Conservation (phyloP, 2,329 filamentous ascomycete genomes). For the Aureobasidium sp. region DNA sequence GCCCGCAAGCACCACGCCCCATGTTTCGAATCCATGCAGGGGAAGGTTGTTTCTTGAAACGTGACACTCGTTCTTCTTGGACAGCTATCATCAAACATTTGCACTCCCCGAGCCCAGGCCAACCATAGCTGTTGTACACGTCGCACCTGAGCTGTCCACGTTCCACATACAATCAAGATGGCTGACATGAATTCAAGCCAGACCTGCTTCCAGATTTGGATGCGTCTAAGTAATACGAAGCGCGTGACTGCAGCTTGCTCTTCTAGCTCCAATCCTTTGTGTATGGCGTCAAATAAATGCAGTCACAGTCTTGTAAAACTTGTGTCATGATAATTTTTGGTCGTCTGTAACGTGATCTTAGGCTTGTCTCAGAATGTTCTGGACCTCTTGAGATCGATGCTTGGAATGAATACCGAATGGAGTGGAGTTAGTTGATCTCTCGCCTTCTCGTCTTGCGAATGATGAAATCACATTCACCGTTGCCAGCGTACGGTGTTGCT, state of each 20-base stretch:
- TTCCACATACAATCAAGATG: not conserved
- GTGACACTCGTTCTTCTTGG: not conserved
- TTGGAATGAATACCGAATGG: not conserved
- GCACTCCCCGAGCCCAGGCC: not conserved
- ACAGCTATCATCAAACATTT: not conserved
- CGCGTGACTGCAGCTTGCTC: not conserved
- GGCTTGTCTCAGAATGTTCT: not conserved
- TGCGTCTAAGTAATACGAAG: not conserved
- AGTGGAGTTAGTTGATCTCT: not conserved
- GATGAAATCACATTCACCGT: not conserved
- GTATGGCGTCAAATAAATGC: not conserved
- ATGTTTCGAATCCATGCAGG: slow-evolving; percentile 1
- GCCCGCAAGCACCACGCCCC: not conserved
- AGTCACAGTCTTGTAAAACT: not conserved
- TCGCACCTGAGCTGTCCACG: not conserved
- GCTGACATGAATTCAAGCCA: not conserved
- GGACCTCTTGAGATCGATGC: not conserved
- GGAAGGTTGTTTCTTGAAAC: not conserved
- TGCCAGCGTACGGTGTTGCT: too few species aligned
- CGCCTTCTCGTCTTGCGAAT: not conserved
- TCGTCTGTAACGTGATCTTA: not conserved
- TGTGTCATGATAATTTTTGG: not conserved
- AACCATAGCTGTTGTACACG: not conserved
- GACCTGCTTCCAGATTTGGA: not conserved
- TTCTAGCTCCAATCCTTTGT: not conserved